Evolutionary conservation across 2,329 filamentous ascomycete genomes (phyloP), one percentile per base, ranked within the genome.

Genomic region (Colletotrichum sp.): DNA sequence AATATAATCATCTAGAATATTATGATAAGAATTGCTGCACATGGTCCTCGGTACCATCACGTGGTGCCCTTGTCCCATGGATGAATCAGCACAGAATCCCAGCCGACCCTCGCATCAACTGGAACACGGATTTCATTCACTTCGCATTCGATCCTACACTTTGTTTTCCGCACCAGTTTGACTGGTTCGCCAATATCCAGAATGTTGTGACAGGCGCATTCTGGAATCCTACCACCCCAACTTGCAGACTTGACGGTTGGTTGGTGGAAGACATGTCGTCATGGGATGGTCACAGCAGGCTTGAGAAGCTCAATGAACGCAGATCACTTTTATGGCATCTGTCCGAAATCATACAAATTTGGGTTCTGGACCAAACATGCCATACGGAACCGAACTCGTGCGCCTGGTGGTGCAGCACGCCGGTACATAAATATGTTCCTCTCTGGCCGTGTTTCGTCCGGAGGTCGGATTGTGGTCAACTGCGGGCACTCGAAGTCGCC

Each of bases 231-330:
- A 22, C 19, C 0, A 1, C 11, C 44, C n/a, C n/a, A n/a, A 6
- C 0, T 1, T 48, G 1, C 19, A 0, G 19, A 48, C 5, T 0
- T 12, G 0, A 13, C 11, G 0, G 1, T 9, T 48, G 44, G 44
- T 0, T n/a, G 0, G 44, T 48, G n/a, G 9, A 22, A 52, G 44
- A 52, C 44, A 13, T 52, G n/a, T 52, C 44, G 11, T 3, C 44
- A 48, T 48, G 44, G 44, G n/a, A 52, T 52, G 12, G 44, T 22
- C 12, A 52, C 44, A 52, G n/a, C 19, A 52, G 11, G n/a, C n/a
- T 22, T n/a, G 6, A 52, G n/a, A 52, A 22, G 12, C 11, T 52
- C 44, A 52, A 22, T 22, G 44, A 52, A 22, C n/a, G 11, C 12
- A 11, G 19, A 9, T n/a, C 0, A 0, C 5, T 48, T 48, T n/a